Evolutionary conservation across 1,284 basidiomycete genomes (phyloP), one percentile per base, ranked within the genome.

Genomic region (Mycosarcoma mackinlayi): DNA sequence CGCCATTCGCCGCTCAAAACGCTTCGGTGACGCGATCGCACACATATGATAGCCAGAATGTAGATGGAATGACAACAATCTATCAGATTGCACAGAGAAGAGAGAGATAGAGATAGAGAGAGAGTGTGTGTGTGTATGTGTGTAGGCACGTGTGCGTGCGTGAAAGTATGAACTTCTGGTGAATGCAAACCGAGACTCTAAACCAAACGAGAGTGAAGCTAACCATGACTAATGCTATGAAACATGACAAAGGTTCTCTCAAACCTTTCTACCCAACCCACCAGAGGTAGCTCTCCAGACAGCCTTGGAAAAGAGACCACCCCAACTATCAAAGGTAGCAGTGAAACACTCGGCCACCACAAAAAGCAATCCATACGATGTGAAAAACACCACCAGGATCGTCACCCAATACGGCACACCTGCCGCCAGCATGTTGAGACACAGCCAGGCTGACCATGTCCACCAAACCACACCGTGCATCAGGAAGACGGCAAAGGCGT

Each of bases 401-500:
- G 75, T 64, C 10, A 64, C 70, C 77, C 77, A 78, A 63, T 78
- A 78, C 2, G 75, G 73, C 14, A 48, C 63, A 30, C 65, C 69
- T 1, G 42, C 59, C 1, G 60, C 51, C 13, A 77, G 65, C 61
- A 78, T 33, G 14, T 50, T 58, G 14, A 78, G 35, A 38, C 64
- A 72, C 41, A 76, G 42, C 75, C 75, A 77, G 3, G 75, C 73
- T 4, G 73, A 65, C 75, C 75, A 77, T 0, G 69, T 67, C 77
- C 77, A 78, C 49, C 65, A 78, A 10, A 77, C 41, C 10, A 78
- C 70, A 46, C 77, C 77, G 68, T 73, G 77, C 60, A 68, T 71
- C 52, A 78, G 49, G 57, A 73, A 78, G 37, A 73, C 61, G 18
- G 70, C 71, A 38, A 78, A 76, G 4, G 77, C 70, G 44, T 77